These are phyloP conservation scores for Xylaria curta DNA, from an alignment of 495 filamentous ascomycete genomes.

Conservation along the genomic window DNA sequence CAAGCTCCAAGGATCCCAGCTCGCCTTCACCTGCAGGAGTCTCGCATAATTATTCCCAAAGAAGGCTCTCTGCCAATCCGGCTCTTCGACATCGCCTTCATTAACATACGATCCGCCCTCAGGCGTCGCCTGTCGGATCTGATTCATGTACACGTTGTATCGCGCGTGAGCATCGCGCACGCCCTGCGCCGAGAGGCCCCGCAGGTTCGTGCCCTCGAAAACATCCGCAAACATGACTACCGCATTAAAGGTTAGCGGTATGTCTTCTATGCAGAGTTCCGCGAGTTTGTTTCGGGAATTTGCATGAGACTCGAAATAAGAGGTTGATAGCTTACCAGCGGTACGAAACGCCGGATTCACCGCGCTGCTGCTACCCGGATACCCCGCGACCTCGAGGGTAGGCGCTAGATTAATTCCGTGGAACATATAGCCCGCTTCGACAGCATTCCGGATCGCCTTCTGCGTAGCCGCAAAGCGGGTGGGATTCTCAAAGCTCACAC, in stretches of 20 bases:
- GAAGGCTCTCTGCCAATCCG: constrained; percentile 67
- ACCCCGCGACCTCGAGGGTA: constrained; percentile 35
- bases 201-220: constrained; percentile 28
- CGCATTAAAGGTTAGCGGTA: not conserved
- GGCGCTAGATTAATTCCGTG: constrained; percentile 47
- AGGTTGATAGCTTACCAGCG: constrained; percentile 26
- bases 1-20: constrained; percentile 57
- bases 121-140: constrained; percentile 41
- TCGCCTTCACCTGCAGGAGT: constrained; percentile 56
- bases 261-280: not conserved
- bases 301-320: not conserved
- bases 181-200: constrained; percentile 28
- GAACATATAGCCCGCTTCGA: constrained; percentile 46
- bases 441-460: constrained; percentile 44
- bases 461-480: constrained; percentile 46
- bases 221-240: constrained; percentile 55
- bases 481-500: constrained; percentile 46
- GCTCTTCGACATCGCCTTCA: constrained; percentile 66
- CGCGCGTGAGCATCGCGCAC: constrained; percentile 30
- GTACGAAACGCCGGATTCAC: constrained; percentile 58
- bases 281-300: not conserved
- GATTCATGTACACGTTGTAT: constrained; percentile 32
- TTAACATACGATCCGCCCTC: constrained; percentile 55
- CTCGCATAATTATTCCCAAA: constrained; percentile 58
- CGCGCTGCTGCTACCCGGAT: constrained; percentile 47